Evolutionary conservation across 305 asterid genomes (phyloP).

Genomic region (Ilex paraguariensis): DNA sequence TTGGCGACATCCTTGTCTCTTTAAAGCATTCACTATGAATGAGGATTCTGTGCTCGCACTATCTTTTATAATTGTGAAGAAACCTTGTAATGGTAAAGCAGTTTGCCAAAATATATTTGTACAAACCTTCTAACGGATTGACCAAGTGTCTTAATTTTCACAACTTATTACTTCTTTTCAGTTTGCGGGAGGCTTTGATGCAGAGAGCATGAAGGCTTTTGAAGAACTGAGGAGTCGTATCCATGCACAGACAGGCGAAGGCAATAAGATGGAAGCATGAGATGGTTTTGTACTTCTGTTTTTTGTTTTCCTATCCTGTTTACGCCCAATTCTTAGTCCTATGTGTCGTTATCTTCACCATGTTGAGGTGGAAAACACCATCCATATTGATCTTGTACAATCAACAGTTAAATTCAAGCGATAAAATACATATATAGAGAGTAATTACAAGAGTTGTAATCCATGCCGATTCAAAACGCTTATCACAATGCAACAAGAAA

Average conservation of each 20-base stretch:
- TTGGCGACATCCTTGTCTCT: too few relatives aligned
- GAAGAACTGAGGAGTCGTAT: slow-evolving; percentile 92
- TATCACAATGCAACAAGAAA: too few relatives aligned
- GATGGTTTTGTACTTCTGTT: background rate
- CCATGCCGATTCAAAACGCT: too few relatives aligned
- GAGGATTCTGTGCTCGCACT: too few relatives aligned
- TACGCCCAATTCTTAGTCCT: slow-evolving; percentile 17
- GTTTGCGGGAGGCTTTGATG: slow-evolving; percentile 99
- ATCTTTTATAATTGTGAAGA: too few relatives aligned
- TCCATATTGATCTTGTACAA: background rate
- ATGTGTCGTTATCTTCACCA: slow-evolving; percentile 31
- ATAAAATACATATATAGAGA: background rate
- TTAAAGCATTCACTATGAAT: too few relatives aligned
- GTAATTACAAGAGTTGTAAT: too few relatives aligned
- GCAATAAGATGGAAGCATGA: slow-evolving; percentile 40
- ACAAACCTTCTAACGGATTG: too few relatives aligned
- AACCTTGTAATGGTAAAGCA: too few relatives aligned
- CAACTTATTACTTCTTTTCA: slow-evolving; percentile 22
- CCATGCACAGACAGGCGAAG: slow-evolving; percentile 42
- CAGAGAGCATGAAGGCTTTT: slow-evolving; percentile 98
- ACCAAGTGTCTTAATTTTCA: too few relatives aligned
- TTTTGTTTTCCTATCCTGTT: background rate
- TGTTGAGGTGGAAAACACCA: slow-evolving; percentile 15
- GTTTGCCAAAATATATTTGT: too few relatives aligned
- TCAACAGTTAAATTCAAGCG: background rate